Conservation (phyloP, 192 early-diverging fungal genomes). For the Lunasporangiospora selenospora region DNA sequence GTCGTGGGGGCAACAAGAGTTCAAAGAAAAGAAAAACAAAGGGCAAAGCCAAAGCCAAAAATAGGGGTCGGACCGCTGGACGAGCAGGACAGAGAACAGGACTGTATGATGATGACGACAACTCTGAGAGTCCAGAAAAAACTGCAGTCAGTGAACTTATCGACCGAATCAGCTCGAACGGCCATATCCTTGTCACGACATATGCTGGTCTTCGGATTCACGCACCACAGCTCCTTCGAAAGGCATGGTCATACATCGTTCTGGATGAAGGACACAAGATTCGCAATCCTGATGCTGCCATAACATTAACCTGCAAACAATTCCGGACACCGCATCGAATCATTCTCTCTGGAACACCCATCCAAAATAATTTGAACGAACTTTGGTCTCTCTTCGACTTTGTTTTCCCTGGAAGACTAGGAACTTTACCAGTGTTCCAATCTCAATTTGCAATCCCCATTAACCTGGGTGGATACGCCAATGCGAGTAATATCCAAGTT, state of each 20-base stretch:
- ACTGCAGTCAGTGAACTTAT: constrained; percentile 54
- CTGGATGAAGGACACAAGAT: constrained; percentile 98
- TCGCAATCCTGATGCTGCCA: constrained; percentile 91
- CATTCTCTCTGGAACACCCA: constrained; percentile 81
- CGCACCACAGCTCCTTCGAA: constrained; percentile 66
- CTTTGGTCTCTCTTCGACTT: constrained; percentile 87
- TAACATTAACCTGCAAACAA: constrained; percentile 76
- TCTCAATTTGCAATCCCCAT: constrained; percentile 95
- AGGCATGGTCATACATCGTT: constrained; percentile 86
- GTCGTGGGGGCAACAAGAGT: constrained; percentile 33
- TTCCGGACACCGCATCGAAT: constrained; percentile 75
- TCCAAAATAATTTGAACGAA: constrained; percentile 83
- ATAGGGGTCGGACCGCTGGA: constrained; percentile 35
- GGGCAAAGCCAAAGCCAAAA: constrained; percentile 7
- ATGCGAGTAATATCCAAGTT: constrained; percentile 88
- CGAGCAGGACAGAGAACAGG: constrained; percentile 11
- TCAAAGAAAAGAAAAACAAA: constrained; percentile 27
- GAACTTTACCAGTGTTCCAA: constrained; percentile 84
- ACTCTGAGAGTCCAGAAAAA: constrained; percentile 29
- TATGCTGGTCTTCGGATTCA: constrained; percentile 85
- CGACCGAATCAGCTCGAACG: constrained; percentile 47
- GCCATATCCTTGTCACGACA: constrained; percentile 82
- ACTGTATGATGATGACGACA: neutral
- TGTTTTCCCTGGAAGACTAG: constrained; percentile 77
- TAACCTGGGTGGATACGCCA: constrained; percentile 89